Evolutionary conservation across 139 green algal species (phyloP).

Genomic region (Coelastrella sp.): DNA sequence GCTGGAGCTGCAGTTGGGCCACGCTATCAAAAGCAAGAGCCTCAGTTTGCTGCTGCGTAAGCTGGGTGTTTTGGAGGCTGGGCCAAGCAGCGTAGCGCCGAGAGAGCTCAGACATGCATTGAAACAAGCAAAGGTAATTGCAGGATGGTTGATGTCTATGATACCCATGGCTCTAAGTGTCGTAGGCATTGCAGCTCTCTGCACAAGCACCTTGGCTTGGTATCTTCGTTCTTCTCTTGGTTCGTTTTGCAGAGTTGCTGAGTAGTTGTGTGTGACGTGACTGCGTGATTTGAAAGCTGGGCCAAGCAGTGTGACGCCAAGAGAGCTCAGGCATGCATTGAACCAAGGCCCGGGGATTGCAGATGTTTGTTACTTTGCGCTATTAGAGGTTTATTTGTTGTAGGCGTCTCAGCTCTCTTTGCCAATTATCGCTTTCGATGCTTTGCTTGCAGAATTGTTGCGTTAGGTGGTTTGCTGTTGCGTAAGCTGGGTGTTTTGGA

Average conservation of each 20-base stretch:
- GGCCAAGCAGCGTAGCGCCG: background rate
- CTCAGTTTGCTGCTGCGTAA: constrained; percentile 27
- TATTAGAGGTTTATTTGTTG: too few species aligned
- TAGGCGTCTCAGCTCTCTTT: too few species aligned
- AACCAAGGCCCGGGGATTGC: background rate
- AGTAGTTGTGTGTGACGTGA: too few species aligned
- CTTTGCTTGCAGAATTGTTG: too few species aligned
- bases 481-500: constrained; percentile 25
- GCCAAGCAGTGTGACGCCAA: background rate
- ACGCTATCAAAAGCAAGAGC: background rate
- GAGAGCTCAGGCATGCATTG: background rate
- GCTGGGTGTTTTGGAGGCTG: constrained; percentile 22
- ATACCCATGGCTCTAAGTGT: too few species aligned
- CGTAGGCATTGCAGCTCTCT: too few species aligned
- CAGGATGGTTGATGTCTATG: too few species aligned
- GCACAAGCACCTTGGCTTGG: too few species aligned
- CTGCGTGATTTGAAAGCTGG: constrained; percentile 2
- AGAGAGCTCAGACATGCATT: background rate
- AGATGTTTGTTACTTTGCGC: too few species aligned
- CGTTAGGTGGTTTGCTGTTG: background rate
- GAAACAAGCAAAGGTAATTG: background rate
- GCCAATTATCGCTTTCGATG: too few species aligned
- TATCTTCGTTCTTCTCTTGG: too few species aligned
- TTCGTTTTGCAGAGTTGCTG: too few species aligned
- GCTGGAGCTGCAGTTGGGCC: constrained; percentile 22